A percentile compares a stretch with the other conserved stretches of the same genome.
Evolutionary conservation across 495 filamentous ascomycete species (phyloP).

Genomic region (Penicillium paxilli): DNA sequence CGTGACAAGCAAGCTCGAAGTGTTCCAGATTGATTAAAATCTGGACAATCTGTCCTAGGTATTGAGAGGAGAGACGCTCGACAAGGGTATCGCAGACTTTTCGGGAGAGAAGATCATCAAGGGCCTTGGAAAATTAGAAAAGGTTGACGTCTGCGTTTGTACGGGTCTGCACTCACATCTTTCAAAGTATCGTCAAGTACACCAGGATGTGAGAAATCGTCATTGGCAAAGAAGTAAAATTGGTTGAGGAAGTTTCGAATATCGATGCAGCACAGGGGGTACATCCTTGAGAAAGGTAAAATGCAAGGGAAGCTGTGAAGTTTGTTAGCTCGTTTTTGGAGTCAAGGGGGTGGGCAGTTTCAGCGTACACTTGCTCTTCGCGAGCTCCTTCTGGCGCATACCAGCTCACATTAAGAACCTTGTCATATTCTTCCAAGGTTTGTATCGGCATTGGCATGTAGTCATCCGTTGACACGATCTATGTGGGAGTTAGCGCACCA

Average conservation of each 20-base stretch:
- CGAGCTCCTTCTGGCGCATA: constrained; percentile 77
- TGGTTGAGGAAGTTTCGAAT: constrained; percentile 96
- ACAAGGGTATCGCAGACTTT: constrained; percentile 90
- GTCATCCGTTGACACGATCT: constrained; percentile 95
- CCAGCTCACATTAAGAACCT: constrained; percentile 92
- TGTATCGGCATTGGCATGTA: constrained; percentile 99
- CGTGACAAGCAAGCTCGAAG: constrained; percentile 88
- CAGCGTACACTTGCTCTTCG: constrained; percentile 71
- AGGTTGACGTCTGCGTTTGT: neutral
- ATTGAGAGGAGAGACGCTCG: constrained; percentile 85
- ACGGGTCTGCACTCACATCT: constrained; percentile 48
- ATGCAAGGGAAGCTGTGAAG: constrained; percentile 77
- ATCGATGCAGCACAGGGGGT: constrained; percentile 94
- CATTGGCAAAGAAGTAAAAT: constrained; percentile 93
- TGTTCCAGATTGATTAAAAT: constrained; percentile 97
- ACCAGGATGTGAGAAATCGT: constrained; percentile 84
- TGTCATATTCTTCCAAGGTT: constrained; percentile 86
- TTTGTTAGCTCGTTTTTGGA: constrained; percentile 9
- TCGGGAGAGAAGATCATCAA: constrained; percentile 86
- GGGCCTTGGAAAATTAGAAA: constrained; percentile 45
- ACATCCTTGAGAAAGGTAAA: constrained; percentile 98
- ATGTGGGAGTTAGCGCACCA: constrained; percentile 8
- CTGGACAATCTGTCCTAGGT: constrained; percentile 95
- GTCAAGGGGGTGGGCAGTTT: neutral
- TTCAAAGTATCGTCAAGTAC: constrained; percentile 88